Evolutionary conservation across 306 rosid species (phyloP), one percentile per base, ranked within the genome.

Genomic region (Gillenia trifoliata): DNA sequence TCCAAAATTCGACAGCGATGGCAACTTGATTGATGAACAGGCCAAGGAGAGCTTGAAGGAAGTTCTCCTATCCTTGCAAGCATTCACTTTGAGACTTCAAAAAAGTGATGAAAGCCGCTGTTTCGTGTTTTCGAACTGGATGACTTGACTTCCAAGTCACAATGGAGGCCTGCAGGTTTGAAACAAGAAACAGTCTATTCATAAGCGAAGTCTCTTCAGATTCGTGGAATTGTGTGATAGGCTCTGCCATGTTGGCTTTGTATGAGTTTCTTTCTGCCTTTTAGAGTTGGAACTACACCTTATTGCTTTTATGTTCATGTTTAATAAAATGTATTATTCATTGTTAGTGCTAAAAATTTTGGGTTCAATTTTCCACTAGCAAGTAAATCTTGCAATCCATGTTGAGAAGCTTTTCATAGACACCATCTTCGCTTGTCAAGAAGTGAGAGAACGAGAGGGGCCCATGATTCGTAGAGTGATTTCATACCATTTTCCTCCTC

Each of bases 21-120:
- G 96, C 1, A 88, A 93, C 71, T 74, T 92, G 76, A 79, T 89
- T 49, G 97, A 89, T 74, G 83, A 66, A 75, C 83, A 75, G 0
- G 45, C 23, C 47, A 86, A 78, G 68, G 75, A 63, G 50, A 85
- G 0, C 78, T 66, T 93, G 75, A 83, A 78, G 87, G 73, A 73
- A n/a, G 8, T 89, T 66, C 93, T 93, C 60, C 66, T 89, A 8
- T 73, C 97, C 26, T 76, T 93, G 83, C 79, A 68, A 57, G 83
- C 75, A 7, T 89, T 89, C 47, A 79, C 93, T n/a, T 41, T 82
- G 30, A 77, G 76, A 62, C 95, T 90, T 45, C 74, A 84, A 77
- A 80, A 23, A 78, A 75, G 68, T 40, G 10, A 31, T 75, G 67
- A 12, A 17, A 57, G 63, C 8, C 0, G 63, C 63, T 57, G 30